Evolutionary conservation across 306 rosid genomes (phyloP).

Genomic region (Medicago arabica): DNA sequence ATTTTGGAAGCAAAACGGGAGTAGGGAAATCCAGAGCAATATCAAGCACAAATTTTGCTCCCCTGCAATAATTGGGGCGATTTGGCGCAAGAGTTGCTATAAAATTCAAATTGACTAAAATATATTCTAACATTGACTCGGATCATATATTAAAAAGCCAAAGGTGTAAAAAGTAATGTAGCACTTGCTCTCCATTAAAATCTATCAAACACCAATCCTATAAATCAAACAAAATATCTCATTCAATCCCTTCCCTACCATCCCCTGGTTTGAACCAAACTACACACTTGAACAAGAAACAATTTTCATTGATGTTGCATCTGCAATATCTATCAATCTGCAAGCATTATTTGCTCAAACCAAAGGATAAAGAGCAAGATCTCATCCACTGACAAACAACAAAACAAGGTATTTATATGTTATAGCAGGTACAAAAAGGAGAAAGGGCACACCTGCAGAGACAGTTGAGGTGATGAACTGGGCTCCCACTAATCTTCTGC

Average conservation of each 20-base stretch:
- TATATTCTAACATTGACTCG: background rate
- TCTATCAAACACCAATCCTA: background rate
- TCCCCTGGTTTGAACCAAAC: background rate
- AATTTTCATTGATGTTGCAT: background rate
- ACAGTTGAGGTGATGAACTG: constrained; percentile 36
- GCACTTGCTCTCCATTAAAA: background rate
- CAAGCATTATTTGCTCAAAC: background rate
- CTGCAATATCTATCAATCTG: background rate
- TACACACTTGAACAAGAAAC: constrained; percentile 8
- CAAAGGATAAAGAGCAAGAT: background rate
- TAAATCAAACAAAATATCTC: background rate
- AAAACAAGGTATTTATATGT: constrained; percentile 13
- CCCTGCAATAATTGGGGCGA: background rate
- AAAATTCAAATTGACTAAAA: background rate
- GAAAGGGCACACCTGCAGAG: constrained; percentile 44
- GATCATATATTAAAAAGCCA: background rate
- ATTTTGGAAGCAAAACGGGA: background rate
- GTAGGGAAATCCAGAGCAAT: background rate
- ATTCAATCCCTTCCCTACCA: background rate
- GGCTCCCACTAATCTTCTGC: constrained; percentile 55
- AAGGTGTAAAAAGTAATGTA: background rate
- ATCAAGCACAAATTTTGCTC: background rate
- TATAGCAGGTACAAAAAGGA: constrained; percentile 6
- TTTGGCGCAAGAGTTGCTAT: background rate
- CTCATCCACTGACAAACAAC: constrained; percentile 17